phyloP scores from a whole-genome alignment of 2,329 filamentous ascomycete genomes.

The Penicillium crustosum region DNA sequence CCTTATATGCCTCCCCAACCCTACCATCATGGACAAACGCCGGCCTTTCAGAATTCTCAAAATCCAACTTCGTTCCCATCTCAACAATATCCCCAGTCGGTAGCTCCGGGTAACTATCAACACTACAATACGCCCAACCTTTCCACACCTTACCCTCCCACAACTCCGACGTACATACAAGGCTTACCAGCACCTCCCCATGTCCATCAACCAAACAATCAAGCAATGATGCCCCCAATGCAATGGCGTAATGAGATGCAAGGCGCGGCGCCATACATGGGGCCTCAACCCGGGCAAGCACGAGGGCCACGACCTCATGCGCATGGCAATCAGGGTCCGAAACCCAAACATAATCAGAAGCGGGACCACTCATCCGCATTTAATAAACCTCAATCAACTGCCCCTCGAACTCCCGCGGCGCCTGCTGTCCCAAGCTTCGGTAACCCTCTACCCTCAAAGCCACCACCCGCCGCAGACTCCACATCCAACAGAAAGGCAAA shows the following conservation, averaged over 20 bases:
- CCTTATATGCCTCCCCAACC: slow-evolving; percentile 29
- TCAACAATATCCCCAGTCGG: slow-evolving; percentile 29
- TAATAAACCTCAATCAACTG: slow-evolving; percentile 32
- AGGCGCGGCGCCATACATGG: slow-evolving; percentile 49
- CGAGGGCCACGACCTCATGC: slow-evolving; percentile 27
- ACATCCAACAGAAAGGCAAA: slow-evolving; percentile 33
- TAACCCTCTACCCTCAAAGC: slow-evolving; percentile 45
- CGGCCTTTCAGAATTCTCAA: slow-evolving; percentile 24
- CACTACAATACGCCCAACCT: slow-evolving; percentile 30
- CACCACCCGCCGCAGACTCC: slow-evolving; percentile 38
- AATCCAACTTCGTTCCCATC: slow-evolving; percentile 23
- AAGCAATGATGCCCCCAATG: slow-evolving; percentile 56
- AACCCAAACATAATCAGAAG: slow-evolving; percentile 33
- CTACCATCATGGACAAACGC: slow-evolving; percentile 26
- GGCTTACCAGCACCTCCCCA: slow-evolving; percentile 25
- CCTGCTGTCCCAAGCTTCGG: slow-evolving; percentile 49
- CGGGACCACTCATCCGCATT: slow-evolving; percentile 41
- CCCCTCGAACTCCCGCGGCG: slow-evolving; percentile 38
- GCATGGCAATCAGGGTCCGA: slow-evolving; percentile 25
- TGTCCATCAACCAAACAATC: slow-evolving; percentile 23
- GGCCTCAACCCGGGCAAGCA: slow-evolving; percentile 33
- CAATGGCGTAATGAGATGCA: slow-evolving; percentile 56
- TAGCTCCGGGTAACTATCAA: slow-evolving; percentile 28
- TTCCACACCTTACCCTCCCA: slow-evolving; percentile 21
- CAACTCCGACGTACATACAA: slow-evolving; percentile 20